phyloP scores from a whole-genome alignment of 2,329 filamentous ascomycete genomes.

The Parastagonospora avenae region DNA sequence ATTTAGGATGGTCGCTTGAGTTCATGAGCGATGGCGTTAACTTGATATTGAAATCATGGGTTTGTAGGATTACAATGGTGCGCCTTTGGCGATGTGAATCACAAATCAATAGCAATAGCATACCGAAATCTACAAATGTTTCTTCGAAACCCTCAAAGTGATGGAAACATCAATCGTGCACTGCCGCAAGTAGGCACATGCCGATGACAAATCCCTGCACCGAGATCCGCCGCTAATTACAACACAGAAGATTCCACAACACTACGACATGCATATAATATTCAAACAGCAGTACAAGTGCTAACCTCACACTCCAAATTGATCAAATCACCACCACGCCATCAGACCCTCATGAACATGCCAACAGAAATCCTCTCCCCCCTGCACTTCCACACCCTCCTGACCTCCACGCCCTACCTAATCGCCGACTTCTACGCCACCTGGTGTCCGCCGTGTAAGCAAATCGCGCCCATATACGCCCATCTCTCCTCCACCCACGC shows the following conservation, averaged over 20 bases:
- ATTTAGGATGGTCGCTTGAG: conserved; percentile 1
- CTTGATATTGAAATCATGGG: conserved; percentile 8
- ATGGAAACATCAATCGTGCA: conserved; percentile 1
- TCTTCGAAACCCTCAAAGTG: not conserved
- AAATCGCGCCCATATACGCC: conserved; percentile 58
- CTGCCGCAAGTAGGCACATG: conserved; percentile 11
- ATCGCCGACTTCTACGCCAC: conserved; percentile 59
- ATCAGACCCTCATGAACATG: conserved; percentile 20
- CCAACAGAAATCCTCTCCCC: conserved; percentile 38
- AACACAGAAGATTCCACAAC: conserved; percentile 27
- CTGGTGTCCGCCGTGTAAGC: conserved; percentile 64
- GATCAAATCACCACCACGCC: not conserved
- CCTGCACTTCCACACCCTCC: conserved; percentile 43
- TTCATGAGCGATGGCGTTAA: conserved; percentile 16
- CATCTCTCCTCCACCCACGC: conserved; percentile 57
- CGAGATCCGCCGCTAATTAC: conserved; percentile 10
- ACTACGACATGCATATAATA: conserved; percentile 13
- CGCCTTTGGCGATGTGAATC: no score
- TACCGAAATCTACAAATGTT: no score
- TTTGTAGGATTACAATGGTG: conserved; percentile 2
- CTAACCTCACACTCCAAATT: not conserved
- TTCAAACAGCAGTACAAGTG: not conserved
- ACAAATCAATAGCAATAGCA: no score
- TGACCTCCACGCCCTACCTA: conserved; percentile 45
- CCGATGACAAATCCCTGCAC: conserved; percentile 28